Evolutionary conservation across 2,329 filamentous ascomycete species (phyloP).

Genomic region (Apiospora sp.): DNA sequence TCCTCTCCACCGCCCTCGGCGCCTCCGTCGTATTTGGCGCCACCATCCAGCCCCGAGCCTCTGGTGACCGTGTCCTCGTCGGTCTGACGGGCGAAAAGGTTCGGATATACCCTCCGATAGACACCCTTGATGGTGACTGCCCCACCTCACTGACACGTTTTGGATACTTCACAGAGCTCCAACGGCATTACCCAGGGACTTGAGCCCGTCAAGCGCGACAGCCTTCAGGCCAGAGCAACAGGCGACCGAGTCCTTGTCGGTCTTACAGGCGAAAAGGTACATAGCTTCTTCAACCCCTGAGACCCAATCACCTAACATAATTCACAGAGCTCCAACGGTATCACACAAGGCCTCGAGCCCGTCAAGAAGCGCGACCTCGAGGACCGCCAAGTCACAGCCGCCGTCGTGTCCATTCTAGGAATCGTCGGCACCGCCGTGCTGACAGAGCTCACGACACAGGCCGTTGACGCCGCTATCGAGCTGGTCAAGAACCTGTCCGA

Average conservation of each 20-base stretch:
- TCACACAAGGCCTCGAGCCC: not conserved
- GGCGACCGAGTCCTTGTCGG: not conserved
- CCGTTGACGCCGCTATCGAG: not conserved
- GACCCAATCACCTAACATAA: not conserved
- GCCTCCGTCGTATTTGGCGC: not conserved
- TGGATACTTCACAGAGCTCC: too few relatives aligned
- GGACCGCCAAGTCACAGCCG: not conserved
- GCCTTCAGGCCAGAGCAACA: not conserved
- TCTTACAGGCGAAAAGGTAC: not conserved
- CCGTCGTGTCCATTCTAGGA: not conserved
- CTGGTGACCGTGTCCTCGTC: not conserved
- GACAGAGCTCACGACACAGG: not conserved
- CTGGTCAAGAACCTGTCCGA: not conserved
- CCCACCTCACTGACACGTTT: too few relatives aligned
- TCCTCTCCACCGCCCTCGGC: not conserved
- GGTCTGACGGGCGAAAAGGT: not conserved
- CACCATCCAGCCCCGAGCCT: not conserved
- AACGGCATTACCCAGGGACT: too few relatives aligned
- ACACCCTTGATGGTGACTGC: too few relatives aligned
- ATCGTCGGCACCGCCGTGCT: not conserved
- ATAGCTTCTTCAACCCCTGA: not conserved
- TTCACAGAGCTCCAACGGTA: not conserved
- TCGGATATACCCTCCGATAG: not conserved
- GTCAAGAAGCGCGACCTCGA: not conserved
- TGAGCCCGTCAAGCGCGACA: not conserved